Conservation (phyloP, 139 green algal genomes). For the Desmodesmus armatus region DNA sequence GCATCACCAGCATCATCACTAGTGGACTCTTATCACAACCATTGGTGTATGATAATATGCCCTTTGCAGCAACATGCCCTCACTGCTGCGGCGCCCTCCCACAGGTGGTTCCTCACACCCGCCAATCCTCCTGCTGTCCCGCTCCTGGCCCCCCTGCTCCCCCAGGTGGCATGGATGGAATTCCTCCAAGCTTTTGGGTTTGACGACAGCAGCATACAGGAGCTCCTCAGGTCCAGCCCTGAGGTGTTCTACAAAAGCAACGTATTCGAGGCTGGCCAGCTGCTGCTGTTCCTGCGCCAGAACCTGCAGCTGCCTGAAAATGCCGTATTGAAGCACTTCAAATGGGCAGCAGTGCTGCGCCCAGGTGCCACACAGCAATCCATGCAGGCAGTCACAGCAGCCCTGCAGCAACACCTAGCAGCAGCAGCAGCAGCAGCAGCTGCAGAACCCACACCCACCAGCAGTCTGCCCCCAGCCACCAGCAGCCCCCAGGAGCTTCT, state of each 20-base stretch:
- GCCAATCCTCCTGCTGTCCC: too few relatives aligned
- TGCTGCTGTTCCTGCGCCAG: constrained; percentile 31
- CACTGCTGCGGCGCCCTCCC: neutral
- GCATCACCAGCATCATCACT: too few relatives aligned
- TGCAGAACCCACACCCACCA: too few relatives aligned
- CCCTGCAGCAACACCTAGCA: neutral
- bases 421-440: too few relatives aligned
- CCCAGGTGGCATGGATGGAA: constrained; percentile 2
- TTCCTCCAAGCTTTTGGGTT: constrained; percentile 26
- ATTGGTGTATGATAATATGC: neutral
- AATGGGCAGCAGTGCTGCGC: constrained; percentile 16
- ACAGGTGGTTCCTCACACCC: too few relatives aligned
- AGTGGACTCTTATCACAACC: too few relatives aligned
- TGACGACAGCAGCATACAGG: neutral
- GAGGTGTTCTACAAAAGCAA: constrained; percentile 29
- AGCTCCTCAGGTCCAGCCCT: neutral
- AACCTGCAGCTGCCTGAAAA: constrained; percentile 15
- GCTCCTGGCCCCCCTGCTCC: too few relatives aligned
- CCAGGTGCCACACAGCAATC: neutral
- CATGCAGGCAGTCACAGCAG: neutral
- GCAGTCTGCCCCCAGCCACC: too few relatives aligned
- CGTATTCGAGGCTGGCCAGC: constrained; percentile 22
- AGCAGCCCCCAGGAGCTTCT: neutral
- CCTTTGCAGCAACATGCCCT: neutral
- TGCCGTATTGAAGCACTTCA: neutral